Percentiles rank a stretch among this genome's conserved stretches.
These are phyloP conservation scores for Heterobasidion annosum DNA, from an alignment of 1,284 basidiomycete genomes.

Conservation along the genomic window DNA sequence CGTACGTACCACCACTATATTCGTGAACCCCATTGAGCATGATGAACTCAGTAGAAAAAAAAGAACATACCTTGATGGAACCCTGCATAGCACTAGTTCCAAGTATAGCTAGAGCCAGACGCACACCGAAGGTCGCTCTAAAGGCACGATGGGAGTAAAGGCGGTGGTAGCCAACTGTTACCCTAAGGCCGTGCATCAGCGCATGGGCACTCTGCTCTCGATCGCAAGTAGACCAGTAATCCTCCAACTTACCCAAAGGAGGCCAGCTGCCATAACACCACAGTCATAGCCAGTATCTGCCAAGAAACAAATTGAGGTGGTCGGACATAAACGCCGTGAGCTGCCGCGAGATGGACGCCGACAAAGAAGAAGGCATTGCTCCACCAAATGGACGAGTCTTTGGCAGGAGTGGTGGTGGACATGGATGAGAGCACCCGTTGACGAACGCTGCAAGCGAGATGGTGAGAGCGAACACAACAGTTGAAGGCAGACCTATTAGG, in stretches of 20 bases:
- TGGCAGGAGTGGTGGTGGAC: not conserved
- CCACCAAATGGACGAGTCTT: constrained; percentile 47
- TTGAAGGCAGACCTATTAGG: no score
- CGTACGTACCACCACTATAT: constrained; percentile 20
- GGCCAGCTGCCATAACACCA: constrained; percentile 62
- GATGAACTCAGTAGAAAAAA: constrained; percentile 34
- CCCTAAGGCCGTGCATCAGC: constrained; percentile 25
- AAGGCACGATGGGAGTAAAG: constrained; percentile 71
- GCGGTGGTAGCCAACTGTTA: constrained; percentile 72
- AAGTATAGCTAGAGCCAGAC: constrained; percentile 50
- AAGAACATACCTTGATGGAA: constrained; percentile 37
- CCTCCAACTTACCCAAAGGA: constrained; percentile 49
- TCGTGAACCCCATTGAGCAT: not conserved
- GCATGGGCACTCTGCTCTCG: not conserved
- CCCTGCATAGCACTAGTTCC: constrained; percentile 68
- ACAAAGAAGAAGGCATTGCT: constrained; percentile 61
- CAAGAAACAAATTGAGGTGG: constrained; percentile 37
- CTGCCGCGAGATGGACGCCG: constrained; percentile 51
- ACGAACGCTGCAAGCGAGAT: no score
- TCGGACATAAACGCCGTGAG: constrained; percentile 39
- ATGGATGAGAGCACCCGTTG: not conserved
- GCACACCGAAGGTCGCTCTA: constrained; percentile 44
- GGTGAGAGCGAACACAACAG: no score
- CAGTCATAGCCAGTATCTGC: constrained; percentile 41
- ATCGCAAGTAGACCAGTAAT: not conserved